Percentiles rank a stretch among this genome's conserved stretches.
These are phyloP conservation scores for Marasmius fiardii DNA, from an alignment of 1,284 basidiomycete species.

Conservation along the genomic window DNA sequence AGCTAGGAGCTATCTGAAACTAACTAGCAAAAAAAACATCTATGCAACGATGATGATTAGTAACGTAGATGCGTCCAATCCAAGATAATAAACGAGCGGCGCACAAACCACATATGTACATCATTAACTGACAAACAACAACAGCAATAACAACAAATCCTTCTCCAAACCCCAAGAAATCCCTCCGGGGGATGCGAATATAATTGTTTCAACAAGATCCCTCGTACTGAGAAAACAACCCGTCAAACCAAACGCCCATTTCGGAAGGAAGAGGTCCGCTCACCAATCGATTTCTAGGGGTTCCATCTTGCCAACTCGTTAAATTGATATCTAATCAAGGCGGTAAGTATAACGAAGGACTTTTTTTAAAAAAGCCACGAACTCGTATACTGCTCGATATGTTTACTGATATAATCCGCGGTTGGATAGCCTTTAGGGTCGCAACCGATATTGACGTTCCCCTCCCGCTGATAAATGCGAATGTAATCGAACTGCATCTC, in stretches of 20 bases:
- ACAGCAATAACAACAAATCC: no score
- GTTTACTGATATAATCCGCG: conserved; percentile 58
- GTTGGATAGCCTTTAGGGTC: conserved; percentile 59
- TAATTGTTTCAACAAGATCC: neutral
- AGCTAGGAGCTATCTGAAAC: no score
- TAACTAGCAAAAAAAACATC: no score
- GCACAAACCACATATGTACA: no score
- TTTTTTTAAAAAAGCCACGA: neutral
- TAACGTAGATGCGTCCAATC: no score
- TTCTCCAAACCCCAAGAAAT: no score
- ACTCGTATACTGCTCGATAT: conserved; percentile 43
- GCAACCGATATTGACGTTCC: conserved; percentile 49
- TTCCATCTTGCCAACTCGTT: neutral
- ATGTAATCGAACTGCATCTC: conserved; percentile 70
- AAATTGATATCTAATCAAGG: neutral
- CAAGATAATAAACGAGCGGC: no score
- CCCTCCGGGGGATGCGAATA: no score
- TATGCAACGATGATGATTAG: no score
- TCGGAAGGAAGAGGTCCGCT: neutral
- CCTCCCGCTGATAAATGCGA: conserved; percentile 66
- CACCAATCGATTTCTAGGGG: neutral
- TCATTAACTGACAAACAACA: no score
- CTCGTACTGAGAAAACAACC: neutral
- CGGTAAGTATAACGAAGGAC: neutral
- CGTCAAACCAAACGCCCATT: neutral